Evolutionary conservation across 176 grass and related monocot genomes (phyloP).

Genomic region (Phoenix roebelenii): DNA sequence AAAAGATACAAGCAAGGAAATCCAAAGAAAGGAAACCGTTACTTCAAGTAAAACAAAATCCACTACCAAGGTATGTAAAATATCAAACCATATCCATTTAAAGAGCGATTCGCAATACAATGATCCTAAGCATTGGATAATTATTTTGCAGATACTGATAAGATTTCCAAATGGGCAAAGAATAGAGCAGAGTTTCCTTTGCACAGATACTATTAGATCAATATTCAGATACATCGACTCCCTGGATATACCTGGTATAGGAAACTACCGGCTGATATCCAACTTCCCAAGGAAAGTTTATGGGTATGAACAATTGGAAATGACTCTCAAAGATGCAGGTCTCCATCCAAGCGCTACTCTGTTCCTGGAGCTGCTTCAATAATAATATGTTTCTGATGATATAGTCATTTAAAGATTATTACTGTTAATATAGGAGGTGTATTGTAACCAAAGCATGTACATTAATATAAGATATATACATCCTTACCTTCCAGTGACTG

Average conservation of each 20-base stretch:
- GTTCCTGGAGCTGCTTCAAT: slow-evolving; percentile 49
- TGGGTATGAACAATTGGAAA: slow-evolving; percentile 40
- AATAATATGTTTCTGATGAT: neutral
- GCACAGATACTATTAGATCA: slow-evolving; percentile 43
- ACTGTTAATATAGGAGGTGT: no score
- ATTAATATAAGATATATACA: no score
- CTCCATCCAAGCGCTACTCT: slow-evolving; percentile 55
- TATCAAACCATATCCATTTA: no score
- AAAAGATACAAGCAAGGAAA: slow-evolving; percentile 1
- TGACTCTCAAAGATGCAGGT: slow-evolving; percentile 49
- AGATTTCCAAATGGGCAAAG: slow-evolving; percentile 67
- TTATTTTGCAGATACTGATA: slow-evolving; percentile 50
- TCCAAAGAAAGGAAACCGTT: neutral
- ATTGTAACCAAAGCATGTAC: no score
- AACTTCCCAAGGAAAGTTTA: slow-evolving; percentile 60
- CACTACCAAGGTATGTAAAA: no score
- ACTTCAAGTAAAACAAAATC: no score
- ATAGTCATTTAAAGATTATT: no score
- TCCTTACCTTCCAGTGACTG: no score
- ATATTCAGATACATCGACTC: slow-evolving; percentile 46
- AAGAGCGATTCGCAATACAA: no score
- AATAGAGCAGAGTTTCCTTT: slow-evolving; percentile 31
- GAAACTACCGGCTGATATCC: slow-evolving; percentile 35
- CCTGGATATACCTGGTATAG: slow-evolving; percentile 32
- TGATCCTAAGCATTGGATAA: neutral